These are phyloP conservation scores for Pythium sp. DNA, from an alignment of 352 stramenopile species.

Conservation along the genomic window DNA sequence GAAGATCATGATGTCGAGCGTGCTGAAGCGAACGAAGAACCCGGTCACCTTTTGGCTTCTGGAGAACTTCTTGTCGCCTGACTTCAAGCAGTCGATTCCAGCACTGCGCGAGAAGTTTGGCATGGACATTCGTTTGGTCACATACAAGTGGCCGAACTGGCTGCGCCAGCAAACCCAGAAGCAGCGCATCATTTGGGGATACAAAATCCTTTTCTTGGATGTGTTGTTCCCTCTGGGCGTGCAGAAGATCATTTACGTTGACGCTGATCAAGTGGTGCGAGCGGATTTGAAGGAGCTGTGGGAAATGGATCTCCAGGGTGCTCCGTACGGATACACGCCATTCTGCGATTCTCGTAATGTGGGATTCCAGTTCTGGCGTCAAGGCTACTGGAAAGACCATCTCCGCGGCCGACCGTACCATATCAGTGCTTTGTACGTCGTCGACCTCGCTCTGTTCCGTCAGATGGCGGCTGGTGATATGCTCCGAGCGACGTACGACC, in stretches of 20 bases:
- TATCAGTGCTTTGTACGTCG: conserved; percentile 99
- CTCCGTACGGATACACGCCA: conserved; percentile 97
- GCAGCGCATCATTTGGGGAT: conserved; percentile 99
- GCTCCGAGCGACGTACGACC: conserved; percentile 95
- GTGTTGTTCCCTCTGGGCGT: conserved; percentile 98
- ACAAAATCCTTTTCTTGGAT: conserved; percentile 99
- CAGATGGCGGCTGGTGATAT: conserved; percentile 94
- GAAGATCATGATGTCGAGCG: conserved; percentile 99
- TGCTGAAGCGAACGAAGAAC: conserved; percentile 95
- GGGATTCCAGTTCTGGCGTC: conserved; percentile 98
- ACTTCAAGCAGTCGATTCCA: conserved; percentile 95
- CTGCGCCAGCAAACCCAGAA: conserved; percentile 98
- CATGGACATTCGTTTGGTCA: conserved; percentile 99
- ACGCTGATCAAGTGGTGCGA: conserved; percentile 98
- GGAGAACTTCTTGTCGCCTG: conserved; percentile 98
- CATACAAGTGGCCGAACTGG: conserved; percentile 99
- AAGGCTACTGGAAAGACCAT: conserved; percentile 98
- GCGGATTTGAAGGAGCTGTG: conserved; percentile 98
- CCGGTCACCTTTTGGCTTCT: conserved; percentile 99
- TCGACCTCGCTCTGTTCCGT: conserved; percentile 96
- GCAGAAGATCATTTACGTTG: conserved; percentile 99
- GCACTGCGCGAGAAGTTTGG: conserved; percentile 91
- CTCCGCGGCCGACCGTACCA: conserved; percentile 97
- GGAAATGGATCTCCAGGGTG: conserved; percentile 97
- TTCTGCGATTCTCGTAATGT: conserved; percentile 98